Evolutionary conservation across 2,329 filamentous ascomycete species (phyloP), one percentile per base, ranked within the genome.

Genomic region (Hypocrella siamensis): DNA sequence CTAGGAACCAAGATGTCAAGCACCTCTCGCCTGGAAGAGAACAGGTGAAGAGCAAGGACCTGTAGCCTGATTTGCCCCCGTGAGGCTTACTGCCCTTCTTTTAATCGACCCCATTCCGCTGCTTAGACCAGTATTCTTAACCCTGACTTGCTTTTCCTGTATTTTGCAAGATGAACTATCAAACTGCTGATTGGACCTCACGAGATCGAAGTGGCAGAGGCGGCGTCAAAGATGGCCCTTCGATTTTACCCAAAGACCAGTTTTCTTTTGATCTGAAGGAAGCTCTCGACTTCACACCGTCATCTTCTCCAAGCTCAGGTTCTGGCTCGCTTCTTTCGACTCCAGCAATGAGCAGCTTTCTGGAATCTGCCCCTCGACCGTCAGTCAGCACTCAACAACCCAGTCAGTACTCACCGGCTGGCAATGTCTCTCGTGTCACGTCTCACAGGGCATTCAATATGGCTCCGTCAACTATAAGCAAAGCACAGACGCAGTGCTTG

Each of bases 401-500:
- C 5, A 31, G 34, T 11, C 17, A 15, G 5, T 30, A 16, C 31
- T 26, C 16, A 18, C 14, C 17, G 4, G 7, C 21, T 17, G 16
- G 28, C 12, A 22, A 6, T 10, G 10, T 30, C 21, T 7, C 19
- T 22, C 27, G 27, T n/a, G 29, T 17, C 25, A 9, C 12, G 14
- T 26, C 35, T 28, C 30, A 30, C 30, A 25, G 32, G 24, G 32
- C 29, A 11, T 30, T 32, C 32, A 35, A 25, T n/a, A 42, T 41
- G 39, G n/a, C n/a, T n/a, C n/a, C n/a, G n/a, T 18, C 35, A 7
- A 30, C 30, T 9, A 31, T 29, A 12, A 28, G 19, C 32, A 53
- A 50, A 35, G 49, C 50, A 7, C 51, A 55, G 42, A 25, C 40
- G 19, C 40, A 46, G 28, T 54, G 52, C 35, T 44, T 53, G 6